Evolutionary conservation across 495 filamentous ascomycete genomes (phyloP).

Genomic region (Penicillium angulare): DNA sequence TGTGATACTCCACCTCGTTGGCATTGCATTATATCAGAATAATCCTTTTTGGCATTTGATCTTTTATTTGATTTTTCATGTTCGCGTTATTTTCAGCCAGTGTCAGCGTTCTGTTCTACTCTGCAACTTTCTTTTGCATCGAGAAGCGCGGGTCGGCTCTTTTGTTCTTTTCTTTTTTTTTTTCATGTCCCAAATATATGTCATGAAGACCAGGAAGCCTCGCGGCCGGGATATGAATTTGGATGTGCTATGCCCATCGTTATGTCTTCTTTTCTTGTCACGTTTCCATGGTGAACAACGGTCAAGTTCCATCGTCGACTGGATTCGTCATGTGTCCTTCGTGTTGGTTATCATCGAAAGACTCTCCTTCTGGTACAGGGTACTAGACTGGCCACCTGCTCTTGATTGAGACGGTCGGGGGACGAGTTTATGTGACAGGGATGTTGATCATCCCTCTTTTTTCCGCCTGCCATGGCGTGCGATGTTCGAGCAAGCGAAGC

Average conservation of each 20-base stretch:
- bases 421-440: conserved; percentile 25
- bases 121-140: conserved; percentile 46
- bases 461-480: conserved; percentile 6
- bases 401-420: conserved; percentile 24
- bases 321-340: conserved; percentile 15
- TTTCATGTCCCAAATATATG: conserved; percentile 43
- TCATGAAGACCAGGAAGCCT: conserved; percentile 61
- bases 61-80: conserved; percentile 13
- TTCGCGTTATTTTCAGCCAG: conserved; percentile 35
- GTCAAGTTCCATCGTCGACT: conserved; percentile 13
- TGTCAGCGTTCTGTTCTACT: conserved; percentile 34
- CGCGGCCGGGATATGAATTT: conserved; percentile 56
- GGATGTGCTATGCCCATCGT: conserved; percentile 50
- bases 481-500: conserved; percentile 7
- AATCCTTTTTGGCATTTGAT: conserved; percentile 25
- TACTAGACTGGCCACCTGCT: conserved; percentile 40
- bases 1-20: conserved; percentile 50
- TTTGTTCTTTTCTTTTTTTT: conserved; percentile 35
- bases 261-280: conserved; percentile 40
- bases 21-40: conserved; percentile 40
- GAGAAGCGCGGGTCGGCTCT: conserved; percentile 55
- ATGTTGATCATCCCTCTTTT: conserved; percentile 10
- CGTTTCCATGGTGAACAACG: conserved; percentile 23
- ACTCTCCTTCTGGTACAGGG: conserved; percentile 42
- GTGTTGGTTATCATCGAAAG: conserved; percentile 18